Evolutionary conservation across 2,329 filamentous ascomycete species (phyloP), one percentile per base, ranked within the genome.

Genomic region (Neofusicoccum cordaticola): DNA sequence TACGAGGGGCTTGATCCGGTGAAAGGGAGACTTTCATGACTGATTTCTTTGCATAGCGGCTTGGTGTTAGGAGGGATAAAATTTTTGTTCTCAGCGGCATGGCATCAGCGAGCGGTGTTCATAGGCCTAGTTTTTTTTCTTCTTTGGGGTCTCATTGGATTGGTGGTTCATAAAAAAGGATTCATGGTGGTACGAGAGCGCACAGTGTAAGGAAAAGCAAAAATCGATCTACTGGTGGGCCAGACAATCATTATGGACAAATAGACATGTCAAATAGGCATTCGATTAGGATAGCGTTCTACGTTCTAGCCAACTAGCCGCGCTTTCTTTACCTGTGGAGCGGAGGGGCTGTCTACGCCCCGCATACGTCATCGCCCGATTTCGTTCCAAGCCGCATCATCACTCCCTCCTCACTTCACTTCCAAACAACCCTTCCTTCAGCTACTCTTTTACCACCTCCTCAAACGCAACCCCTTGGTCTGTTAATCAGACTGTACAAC

Each of bases 341-440:
- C 37, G 19, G 52, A 57, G 52, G 37, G 41, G 41, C 19, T 34
- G 13, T 34, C 27, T 22, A 61, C 60, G 62, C 62, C 52, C 52
- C 51, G 51, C 62, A 45, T 64, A 64, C 62, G 62, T 64, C 62
- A 64, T 58, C 31, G 51, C 60, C 45, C 15, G n/a, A n/a, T 27
- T 48, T 17, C 44, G 11, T 27, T n/a, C 6, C 37, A 17, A 34
- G 44, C 51, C 19, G 41, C 50, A 51, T 44, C 60, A 52, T 52
- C 50, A 39, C 52, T 27, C 37, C 37, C 6, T 61, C 52, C 13
- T 15, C 19, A 42, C 35, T 9, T 45, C 61, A 22, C 12, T 34
- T 27, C 39, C 34, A 57, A 35, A 42, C 42, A 19, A 35, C 22
- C 27, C 34, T 8, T 50, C 19, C 34, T 7, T 22, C 11, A 6